Base-by-base conservation (phyloP, 2,329 filamentous ascomycete genomes). In the Gaeumannomyces sp. region DNA sequence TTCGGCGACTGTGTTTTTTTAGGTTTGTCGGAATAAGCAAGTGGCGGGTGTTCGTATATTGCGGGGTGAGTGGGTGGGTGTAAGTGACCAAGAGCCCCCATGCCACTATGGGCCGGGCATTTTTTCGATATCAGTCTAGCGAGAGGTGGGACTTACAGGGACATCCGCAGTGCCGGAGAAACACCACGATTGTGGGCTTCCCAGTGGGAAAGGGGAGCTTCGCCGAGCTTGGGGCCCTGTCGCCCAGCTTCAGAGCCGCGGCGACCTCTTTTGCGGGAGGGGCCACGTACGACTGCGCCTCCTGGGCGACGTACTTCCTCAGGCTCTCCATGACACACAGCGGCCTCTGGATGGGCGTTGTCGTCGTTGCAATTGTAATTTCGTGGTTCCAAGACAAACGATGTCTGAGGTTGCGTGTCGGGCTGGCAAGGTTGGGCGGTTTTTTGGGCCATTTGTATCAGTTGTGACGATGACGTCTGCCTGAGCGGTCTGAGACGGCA, bases 131-230 rank as follows among this genome's bases (percentile, higher is more conserved):
- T 53, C 22, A 53, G 4, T 5, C 38, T 45, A 45, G 38, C 38
- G 38, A 45, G 16, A n/a, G 45, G 45, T 38, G 59, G 28, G 29
- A 75, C 82, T 72, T 81, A 89, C 89, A 91, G 14, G 89, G 89
- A 76, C 89, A 91, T 45, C 89, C 89, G 72, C 89, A 92, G 73
- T 92, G 89, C 45, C 89, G 81, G 7, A 92, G 79, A 71, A 92
- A 92, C 22, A 85, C 81, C 27, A 92, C 76, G 1, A 92, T 72
- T 0, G 83, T 84, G 0, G 86, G 85, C 69, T 83, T 85, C 29
- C 77, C 76, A 58, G 79, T 74, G 1, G 83, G 81, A n/a, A 89
- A 74, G 10, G 72, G 71, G 7, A 91, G 76, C 66, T 80, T 79
- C 31, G 78, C 68, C 33, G 83, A 80, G 7, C 77, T 78, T 1